A percentile compares a stretch with the other conserved stretches of the same genome.
Evolutionary conservation across 2,329 filamentous ascomycete genomes (phyloP).

Genomic region (Akanthomyces lecanii): DNA sequence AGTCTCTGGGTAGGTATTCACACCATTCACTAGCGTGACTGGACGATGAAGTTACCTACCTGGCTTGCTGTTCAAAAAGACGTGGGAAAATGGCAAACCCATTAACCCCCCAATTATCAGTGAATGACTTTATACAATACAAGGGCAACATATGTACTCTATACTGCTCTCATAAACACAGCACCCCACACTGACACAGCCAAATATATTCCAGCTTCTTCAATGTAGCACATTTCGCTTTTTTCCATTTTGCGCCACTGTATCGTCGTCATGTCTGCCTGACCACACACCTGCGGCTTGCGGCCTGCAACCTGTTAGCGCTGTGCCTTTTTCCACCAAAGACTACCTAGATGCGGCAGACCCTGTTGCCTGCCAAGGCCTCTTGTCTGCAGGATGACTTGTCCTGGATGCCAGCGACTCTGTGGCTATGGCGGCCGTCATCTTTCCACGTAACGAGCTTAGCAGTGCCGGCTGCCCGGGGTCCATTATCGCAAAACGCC

Average conservation of each 20-base stretch:
- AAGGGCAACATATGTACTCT: too few species aligned
- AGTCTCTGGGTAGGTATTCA: too few species aligned
- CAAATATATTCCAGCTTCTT: not conserved
- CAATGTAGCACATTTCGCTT: not conserved
- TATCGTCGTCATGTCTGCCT: constrained; percentile 4
- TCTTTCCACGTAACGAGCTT: not conserved
- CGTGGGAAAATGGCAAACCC: too few species aligned
- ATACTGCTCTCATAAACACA: not conserved
- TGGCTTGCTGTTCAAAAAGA: too few species aligned
- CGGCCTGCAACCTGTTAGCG: not conserved
- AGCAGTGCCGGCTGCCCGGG: not conserved
- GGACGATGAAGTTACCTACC: too few species aligned
- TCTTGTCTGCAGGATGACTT: constrained; percentile 9
- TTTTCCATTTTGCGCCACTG: not conserved
- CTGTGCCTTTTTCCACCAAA: not conserved
- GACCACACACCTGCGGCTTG: not conserved
- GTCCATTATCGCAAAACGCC: constrained; percentile 5
- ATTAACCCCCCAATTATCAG: too few species aligned
- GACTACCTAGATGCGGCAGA: not conserved
- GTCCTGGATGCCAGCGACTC: not conserved
- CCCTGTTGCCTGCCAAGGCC: not conserved
- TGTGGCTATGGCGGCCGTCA: not conserved
- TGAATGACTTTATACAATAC: too few species aligned
- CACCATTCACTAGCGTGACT: too few species aligned
- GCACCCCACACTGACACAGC: not conserved